These are phyloP conservation scores for Bocquillonia castaneifolia DNA, from an alignment of 441 rosid genomes.

Conservation along the genomic window DNA sequence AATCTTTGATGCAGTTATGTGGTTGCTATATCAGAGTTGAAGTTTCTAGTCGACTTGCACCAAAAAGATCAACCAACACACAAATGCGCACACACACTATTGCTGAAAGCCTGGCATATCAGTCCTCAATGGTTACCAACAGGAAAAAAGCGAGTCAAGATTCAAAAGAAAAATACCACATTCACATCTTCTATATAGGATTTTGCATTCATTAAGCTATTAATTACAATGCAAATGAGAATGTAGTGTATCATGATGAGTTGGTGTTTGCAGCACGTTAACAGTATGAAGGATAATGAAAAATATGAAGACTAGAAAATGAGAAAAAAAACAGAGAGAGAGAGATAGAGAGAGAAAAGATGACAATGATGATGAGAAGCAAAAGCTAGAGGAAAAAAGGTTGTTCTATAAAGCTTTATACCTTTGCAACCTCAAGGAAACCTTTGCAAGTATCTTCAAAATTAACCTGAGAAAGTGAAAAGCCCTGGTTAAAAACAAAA, in stretches of 20 bases:
- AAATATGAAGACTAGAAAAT: not conserved
- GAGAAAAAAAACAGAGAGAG: not conserved
- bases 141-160: not conserved
- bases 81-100: not conserved
- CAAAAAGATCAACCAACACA: not conserved
- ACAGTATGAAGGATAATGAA: not conserved
- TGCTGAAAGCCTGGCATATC: not conserved
- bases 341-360: not conserved
- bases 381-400: not conserved
- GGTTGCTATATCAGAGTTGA: no score
- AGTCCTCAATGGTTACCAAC: not conserved
- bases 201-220: not conserved
- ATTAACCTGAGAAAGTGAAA: constrained; percentile 57
- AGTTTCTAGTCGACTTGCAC: no score
- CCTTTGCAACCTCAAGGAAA: constrained; percentile 97
- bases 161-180: not conserved
- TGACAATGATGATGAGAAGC: not conserved
- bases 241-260: not conserved
- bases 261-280: no score
- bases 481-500: constrained; percentile 19
- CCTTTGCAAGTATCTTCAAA: constrained; percentile 99
- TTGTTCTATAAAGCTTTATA: constrained; percentile 23
- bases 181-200: not conserved
- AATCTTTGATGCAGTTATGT: not conserved
- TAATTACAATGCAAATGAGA: not conserved